Base-by-base conservation (phyloP, 345 rosid genomes). In the Jatropha curcas region DNA sequence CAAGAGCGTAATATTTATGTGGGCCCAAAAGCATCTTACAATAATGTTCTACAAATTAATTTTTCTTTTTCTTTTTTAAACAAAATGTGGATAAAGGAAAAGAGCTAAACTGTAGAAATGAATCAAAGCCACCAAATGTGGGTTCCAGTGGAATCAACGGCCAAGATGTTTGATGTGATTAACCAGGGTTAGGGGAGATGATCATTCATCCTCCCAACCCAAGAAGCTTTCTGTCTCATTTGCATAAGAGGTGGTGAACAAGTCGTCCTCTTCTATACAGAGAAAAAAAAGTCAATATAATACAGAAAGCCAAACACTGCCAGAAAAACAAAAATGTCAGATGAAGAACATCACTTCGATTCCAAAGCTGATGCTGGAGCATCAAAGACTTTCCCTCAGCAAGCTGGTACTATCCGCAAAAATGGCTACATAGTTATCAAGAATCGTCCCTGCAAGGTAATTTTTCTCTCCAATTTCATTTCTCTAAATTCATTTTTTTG, bases 331-430 rank as follows among this genome's bases (percentile, higher is more conserved):
- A 70, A 5, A 48, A 88, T 88, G 92, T 88, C 92, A 58, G 92
- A 88, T 78, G 89, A 88, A 69, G 89, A 88, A 62, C 89, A 84
- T 65, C 88, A 88, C 83, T 88, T 88, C 46, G 86, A 86, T 3
- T 82, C 91, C 0, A 88, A 88, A 81, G 91, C 86, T 0, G 89
- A 88, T 70, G 89, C 91, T 6, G 91, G 91, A 28, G 88, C 89
- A 34, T 88, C 88, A 35, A 88, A 88, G 83, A 88, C 89, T 9
- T 88, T 57, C 51, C 92, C 89, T 9, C 89, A 88, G 65, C 92
- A 88, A 58, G 92, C 92, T 24, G 91, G 91, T 50, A 70, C 91
- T 48, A 82, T 86, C 67, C 88, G 91, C 65, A 86, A 88, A 79
- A 86, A 81, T 64, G 89, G 92, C 43, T 81, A 88, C 71, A 81